Conservation (phyloP, 148 eudicot species). For the Fagopyrum esculentum region DNA sequence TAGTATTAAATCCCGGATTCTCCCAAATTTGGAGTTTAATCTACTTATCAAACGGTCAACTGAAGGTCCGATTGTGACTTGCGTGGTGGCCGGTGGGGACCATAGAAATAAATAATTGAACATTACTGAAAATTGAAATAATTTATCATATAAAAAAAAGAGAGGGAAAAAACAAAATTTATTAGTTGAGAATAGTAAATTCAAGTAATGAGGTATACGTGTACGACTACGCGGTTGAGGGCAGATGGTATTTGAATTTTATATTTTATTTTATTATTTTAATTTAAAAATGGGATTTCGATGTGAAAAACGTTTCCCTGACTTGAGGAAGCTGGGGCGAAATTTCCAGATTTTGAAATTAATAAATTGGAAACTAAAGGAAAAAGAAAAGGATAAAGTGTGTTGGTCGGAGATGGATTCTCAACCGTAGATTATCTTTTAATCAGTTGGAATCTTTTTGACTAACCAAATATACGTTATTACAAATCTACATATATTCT, state of each 20-base stretch:
- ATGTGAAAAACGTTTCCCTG: constrained; percentile 8
- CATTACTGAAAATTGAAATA: background rate
- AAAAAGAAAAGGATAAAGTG: background rate
- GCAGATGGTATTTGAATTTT: background rate
- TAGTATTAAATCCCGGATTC: too few relatives aligned
- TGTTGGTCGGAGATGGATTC: background rate
- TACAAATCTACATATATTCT: too few relatives aligned
- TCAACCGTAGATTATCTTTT: background rate
- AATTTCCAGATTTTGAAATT: background rate
- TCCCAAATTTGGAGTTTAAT: too few relatives aligned
- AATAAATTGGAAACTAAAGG: background rate
- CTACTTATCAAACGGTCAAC: too few relatives aligned
- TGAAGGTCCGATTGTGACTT: too few relatives aligned
- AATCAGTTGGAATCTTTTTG: constrained; percentile 10
- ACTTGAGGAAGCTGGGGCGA: background rate
- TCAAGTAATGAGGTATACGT: background rate
- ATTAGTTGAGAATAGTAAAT: background rate
- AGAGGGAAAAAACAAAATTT: background rate
- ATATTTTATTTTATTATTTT: background rate
- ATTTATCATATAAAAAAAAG: background rate
- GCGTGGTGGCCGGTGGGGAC: too few relatives aligned
- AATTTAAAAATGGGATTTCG: background rate
- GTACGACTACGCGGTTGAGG: background rate
- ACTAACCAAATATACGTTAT: background rate
- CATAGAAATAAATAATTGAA: too few relatives aligned